A percentile compares a stretch with the other conserved stretches of the same genome.
Evolutionary conservation across 2,329 filamentous ascomycete species (phyloP).

Genomic region (Ceratocystis lukuohia): DNA sequence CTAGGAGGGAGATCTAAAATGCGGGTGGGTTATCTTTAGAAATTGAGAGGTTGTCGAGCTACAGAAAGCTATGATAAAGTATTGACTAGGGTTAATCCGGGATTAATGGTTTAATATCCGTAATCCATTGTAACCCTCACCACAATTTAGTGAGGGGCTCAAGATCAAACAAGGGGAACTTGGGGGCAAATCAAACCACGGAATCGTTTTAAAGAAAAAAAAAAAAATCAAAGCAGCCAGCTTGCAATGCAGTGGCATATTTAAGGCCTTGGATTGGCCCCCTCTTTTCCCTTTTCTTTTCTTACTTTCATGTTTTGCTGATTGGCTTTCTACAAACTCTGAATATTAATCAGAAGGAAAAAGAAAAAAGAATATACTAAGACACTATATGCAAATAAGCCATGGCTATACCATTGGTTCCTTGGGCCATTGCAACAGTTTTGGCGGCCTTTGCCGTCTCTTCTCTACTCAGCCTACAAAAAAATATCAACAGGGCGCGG

Average conservation of each 20-base stretch:
- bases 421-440: constrained; percentile 26
- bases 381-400: background rate
- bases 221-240: background rate
- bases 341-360: background rate
- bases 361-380: background rate
- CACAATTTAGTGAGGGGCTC: background rate
- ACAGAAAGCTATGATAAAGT: background rate
- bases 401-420: background rate
- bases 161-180: background rate
- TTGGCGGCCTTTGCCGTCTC: constrained; percentile 27
- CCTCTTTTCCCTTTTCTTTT: background rate
- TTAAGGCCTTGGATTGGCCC: background rate
- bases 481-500: constrained; percentile 38
- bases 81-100: background rate
- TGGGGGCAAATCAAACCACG: background rate
- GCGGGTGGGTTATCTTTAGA: background rate
- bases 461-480: constrained; percentile 27
- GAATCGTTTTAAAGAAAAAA: background rate
- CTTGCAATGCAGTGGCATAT: background rate
- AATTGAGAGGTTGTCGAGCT: background rate
- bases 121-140: background rate
- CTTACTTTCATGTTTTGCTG: background rate
- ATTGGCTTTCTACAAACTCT: background rate
- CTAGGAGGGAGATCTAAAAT: background rate
- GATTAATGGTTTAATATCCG: background rate